Evolutionary conservation across 305 asterid genomes (phyloP).

Genomic region (Fraxinus floribunda): DNA sequence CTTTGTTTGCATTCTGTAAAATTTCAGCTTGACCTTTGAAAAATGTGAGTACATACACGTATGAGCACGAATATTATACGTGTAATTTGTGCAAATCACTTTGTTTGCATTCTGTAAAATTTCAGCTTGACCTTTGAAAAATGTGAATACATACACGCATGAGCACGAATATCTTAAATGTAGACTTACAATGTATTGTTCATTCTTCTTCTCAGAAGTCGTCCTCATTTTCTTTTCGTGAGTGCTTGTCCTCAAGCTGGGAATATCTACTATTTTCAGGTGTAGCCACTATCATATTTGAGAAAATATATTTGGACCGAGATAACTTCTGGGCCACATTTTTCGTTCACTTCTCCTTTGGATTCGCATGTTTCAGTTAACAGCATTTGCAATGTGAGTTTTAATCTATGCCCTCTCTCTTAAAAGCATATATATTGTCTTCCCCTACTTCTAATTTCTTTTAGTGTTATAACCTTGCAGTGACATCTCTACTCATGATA

Average conservation of each 20-base stretch:
- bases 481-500: neutral
- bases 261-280: constrained; percentile 60
- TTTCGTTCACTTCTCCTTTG: constrained; percentile 63
- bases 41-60: neutral
- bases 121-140: neutral
- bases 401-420: neutral
- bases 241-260: constrained; percentile 81
- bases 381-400: constrained; percentile 70
- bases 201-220: constrained; percentile 50
- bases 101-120: neutral
- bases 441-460: neutral
- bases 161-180: neutral
- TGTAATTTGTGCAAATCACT: neutral
- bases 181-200: constrained; percentile 9
- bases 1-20: neutral
- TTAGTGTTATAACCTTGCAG: neutral
- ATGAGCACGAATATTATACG: constrained; percentile 16
- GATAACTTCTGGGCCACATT: constrained; percentile 80
- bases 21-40: neutral
- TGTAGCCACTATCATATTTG: constrained; percentile 60
- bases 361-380: constrained; percentile 53
- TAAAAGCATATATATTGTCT: neutral
- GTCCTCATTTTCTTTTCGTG: constrained; percentile 66
- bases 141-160: neutral
- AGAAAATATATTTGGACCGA: constrained; percentile 59